Evolutionary conservation across 768 basidiomycete species (phyloP).

Genomic region (Suillus alpinus): DNA sequence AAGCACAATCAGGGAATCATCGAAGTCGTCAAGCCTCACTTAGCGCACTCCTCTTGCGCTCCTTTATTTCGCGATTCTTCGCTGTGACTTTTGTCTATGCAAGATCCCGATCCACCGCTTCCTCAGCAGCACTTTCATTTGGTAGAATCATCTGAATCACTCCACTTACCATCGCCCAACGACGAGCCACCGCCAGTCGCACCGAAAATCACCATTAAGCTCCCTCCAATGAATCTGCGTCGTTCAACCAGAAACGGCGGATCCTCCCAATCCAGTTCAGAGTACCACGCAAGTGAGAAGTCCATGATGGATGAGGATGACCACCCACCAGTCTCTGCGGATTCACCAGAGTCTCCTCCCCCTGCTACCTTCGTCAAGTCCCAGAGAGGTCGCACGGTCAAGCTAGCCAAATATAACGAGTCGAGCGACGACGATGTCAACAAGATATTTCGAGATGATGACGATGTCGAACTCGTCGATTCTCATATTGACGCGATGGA

Average conservation of each 20-base stretch:
- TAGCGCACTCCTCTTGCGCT: background rate
- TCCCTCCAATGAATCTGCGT: constrained; percentile 23
- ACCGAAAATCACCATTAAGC: constrained; percentile 17
- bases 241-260: constrained; percentile 24
- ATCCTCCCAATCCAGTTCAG: constrained; percentile 26
- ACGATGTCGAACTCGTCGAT: constrained; percentile 13
- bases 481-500: constrained; percentile 18
- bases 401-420: constrained; percentile 43
- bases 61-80: constrained; percentile 4
- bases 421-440: constrained; percentile 41
- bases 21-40: background rate
- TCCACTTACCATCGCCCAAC: background rate
- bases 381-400: constrained; percentile 39
- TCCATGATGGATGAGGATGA: constrained; percentile 28
- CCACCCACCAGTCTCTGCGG: constrained; percentile 4
- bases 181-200: background rate
- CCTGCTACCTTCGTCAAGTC: constrained; percentile 23
- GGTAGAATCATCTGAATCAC: background rate
- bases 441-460: constrained; percentile 13
- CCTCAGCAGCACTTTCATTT: background rate
- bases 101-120: constrained; percentile 7
- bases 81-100: constrained; percentile 8
- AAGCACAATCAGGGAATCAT: background rate
- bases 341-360: background rate
- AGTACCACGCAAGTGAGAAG: constrained; percentile 33